Percentiles rank a stretch among this genome's conserved stretches.
These are phyloP conservation scores for Botrytis fragariae DNA, from an alignment of 2,329 filamentous ascomycete species.

Conservation along the genomic window DNA sequence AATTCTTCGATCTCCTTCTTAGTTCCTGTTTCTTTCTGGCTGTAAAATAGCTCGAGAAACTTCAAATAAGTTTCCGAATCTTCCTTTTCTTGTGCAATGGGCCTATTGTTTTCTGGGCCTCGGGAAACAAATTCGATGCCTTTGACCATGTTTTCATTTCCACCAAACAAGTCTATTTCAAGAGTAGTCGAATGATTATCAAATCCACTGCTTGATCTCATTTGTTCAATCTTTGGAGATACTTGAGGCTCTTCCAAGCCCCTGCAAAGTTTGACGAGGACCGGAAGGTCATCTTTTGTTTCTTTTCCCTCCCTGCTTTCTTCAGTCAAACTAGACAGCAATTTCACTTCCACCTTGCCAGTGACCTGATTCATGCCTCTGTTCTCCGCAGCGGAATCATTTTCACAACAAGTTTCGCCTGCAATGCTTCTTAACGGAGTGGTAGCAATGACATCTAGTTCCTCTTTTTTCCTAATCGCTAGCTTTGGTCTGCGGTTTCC, in stretches of 20 bases:
- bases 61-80: neutral
- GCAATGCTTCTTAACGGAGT: neutral
- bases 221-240: neutral
- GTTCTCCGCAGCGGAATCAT: neutral
- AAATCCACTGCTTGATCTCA: neutral
- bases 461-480: neutral
- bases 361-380: neutral
- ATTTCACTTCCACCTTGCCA: neutral
- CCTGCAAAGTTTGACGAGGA: neutral
- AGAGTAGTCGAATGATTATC: no score
- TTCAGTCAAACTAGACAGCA: neutral
- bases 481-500: neutral
- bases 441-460: neutral
- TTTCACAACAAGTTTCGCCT: neutral
- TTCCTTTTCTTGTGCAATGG: neutral
- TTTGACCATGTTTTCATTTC: neutral
- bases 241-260: neutral
- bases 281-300: no score
- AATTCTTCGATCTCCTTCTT: neutral
- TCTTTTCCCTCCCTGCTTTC: neutral
- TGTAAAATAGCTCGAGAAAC: neutral
- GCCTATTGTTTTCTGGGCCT: no score
- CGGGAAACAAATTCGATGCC: neutral
- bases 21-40: neutral
- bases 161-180: neutral